Evolutionary conservation across 1,284 basidiomycete species (phyloP).

Genomic region (Rhodotorula sp.): DNA sequence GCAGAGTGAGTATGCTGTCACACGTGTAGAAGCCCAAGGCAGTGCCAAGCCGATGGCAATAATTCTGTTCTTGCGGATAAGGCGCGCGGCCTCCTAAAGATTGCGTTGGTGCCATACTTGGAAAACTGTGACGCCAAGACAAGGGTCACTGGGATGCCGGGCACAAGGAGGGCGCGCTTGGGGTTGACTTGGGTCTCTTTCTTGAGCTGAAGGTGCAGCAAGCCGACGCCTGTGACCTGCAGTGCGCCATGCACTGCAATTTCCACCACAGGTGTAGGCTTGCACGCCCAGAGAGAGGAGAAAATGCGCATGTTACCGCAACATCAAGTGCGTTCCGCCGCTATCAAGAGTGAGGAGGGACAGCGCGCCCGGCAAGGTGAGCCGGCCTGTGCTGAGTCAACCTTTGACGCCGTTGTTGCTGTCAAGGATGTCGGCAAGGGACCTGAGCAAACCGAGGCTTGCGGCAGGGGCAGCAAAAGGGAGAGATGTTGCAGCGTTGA

Average conservation of each 20-base stretch:
- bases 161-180: neutral
- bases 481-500: neutral
- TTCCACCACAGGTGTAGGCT: constrained; percentile 1
- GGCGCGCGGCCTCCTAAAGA: neutral
- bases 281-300: neutral
- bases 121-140: no score
- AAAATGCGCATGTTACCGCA: neutral
- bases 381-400: neutral
- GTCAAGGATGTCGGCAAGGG: neutral
- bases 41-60: neutral
- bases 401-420: neutral
- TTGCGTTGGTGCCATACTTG: neutral
- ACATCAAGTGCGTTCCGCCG: constrained; percentile 6
- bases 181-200: neutral
- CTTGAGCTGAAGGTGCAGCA: neutral
- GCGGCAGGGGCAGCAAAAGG: neutral
- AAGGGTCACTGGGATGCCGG: neutral
- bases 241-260: neutral
- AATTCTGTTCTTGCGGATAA: neutral
- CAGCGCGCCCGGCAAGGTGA: neutral
- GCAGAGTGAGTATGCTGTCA: neutral
- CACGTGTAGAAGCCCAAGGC: neutral
- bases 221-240: constrained; percentile 4
- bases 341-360: neutral
- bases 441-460: no score